Conservation (phyloP, 371 early-diverging fungal species). For the Rhizopus sp. region DNA sequence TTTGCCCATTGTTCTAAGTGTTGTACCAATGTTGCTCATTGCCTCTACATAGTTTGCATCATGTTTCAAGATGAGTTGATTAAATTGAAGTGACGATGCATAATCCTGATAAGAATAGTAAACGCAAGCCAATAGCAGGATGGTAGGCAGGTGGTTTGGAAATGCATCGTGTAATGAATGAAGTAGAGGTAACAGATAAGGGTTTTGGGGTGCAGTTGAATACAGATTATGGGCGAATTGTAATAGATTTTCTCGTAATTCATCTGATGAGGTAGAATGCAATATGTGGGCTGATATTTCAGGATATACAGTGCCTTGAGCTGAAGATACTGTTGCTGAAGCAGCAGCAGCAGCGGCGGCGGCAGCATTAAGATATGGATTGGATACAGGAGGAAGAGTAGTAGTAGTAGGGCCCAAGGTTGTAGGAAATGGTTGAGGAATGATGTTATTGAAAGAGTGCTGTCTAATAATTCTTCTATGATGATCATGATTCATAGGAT, state of each 20-base stretch:
- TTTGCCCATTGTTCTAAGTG: conserved; percentile 77
- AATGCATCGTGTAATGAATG: conserved; percentile 66
- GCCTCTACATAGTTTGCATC: conserved; percentile 90
- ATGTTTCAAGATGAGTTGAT: conserved; percentile 75
- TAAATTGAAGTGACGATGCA: conserved; percentile 74
- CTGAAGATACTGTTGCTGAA: conserved; percentile 26
- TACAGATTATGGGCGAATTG: conserved; percentile 71
- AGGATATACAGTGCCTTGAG: conserved; percentile 5
- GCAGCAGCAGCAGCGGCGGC: conserved; percentile 35
- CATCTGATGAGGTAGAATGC: conserved; percentile 28
- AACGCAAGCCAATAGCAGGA: conserved; percentile 85
- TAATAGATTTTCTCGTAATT: conserved; percentile 63
- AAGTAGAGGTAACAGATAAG: conserved; percentile 56
- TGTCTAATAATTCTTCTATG: conserved; percentile 15
- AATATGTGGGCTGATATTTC: conserved; percentile 9
- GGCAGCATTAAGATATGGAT: conserved; percentile 33
- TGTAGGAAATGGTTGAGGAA: conserved; percentile 7
- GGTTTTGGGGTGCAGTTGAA: conserved; percentile 57
- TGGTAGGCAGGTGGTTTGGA: conserved; percentile 76
- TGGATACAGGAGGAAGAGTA: conserved; percentile 16
- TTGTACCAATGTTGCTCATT: conserved; percentile 91
- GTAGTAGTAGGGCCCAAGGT: conserved; percentile 10
- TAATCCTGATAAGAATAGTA: conserved; percentile 80
- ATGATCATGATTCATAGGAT: conserved; percentile 1
- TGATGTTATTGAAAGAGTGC: conserved; percentile 18